Evolutionary conservation across 257 asterid genomes (phyloP).

Genomic region (Coffea canephora): DNA sequence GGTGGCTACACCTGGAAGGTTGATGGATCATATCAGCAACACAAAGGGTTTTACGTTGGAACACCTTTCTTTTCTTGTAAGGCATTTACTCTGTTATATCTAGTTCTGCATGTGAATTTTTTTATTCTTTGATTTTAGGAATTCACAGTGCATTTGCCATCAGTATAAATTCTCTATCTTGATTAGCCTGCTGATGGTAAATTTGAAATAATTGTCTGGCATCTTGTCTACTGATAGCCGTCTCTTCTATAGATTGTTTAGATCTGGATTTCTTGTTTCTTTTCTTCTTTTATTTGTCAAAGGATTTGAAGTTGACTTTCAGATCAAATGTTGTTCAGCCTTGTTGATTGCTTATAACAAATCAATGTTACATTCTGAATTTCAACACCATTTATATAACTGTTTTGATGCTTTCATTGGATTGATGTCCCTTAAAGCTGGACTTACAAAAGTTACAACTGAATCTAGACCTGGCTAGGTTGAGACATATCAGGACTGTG

Average conservation of each 20-base stretch:
- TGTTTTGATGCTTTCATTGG: neutral
- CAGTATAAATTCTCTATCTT: neutral
- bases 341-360: neutral
- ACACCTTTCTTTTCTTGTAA: slow-evolving; percentile 89
- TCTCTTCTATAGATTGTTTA: neutral
- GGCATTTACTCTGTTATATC: slow-evolving; percentile 16
- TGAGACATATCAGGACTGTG: neutral
- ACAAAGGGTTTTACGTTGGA: slow-evolving; percentile 88
- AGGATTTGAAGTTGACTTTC: neutral
- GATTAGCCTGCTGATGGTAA: neutral
- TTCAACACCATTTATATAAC: neutral
- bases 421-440: neutral
- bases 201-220: neutral
- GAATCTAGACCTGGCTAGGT: neutral
- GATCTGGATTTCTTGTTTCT: neutral
- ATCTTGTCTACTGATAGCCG: neutral
- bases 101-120: neutral
- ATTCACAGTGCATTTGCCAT: neutral
- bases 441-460: slow-evolving; percentile 1
- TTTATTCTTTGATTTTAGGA: neutral
- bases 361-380: neutral
- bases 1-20: slow-evolving; percentile 94
- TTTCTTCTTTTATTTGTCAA: neutral
- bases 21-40: slow-evolving; percentile 86
- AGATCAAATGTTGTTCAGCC: neutral